Base-by-base conservation (phyloP, 164 flowering plant species). In the Chimonanthus salicifolius region DNA sequence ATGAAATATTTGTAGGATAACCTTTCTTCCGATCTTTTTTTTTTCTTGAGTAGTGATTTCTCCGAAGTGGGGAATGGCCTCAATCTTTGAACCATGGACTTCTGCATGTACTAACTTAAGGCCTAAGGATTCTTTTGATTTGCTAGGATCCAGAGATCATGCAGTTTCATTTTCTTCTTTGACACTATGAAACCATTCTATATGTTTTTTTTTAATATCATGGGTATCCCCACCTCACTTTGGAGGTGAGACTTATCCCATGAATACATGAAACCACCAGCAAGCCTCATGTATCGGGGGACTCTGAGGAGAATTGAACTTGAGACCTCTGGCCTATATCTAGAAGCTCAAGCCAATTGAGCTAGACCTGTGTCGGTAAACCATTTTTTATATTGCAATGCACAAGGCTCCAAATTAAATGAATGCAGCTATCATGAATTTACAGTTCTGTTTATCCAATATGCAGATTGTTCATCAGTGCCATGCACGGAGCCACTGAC, bases 401-500 rank as follows among this genome's bases (percentile, higher is more conserved):
- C 5, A 45, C 13, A 45, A 13, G 15, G 3, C 45, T 45, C n/a
- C 49, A 66, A 45, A 44, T 3, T 8, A 45, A 44, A 66, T 11
- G 45, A 15, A 16, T 45, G 6, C 11, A 13, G 6, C 46, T 66
- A n/a, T 13, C 47, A 4, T 43, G 16, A 44, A 45, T 45, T 80
- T 68, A 69, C 64, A 67, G 20, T 58, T 64, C 50, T 9, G 58
- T 54, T 33, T 60, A 51, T 70, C 49, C 7, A 58, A 46, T 72
- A 72, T 89, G 83, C 78, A 91, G 96, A 89, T 80, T 92, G 94
- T 82, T 71, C 81, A 18, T 58, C 85, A 64, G 58, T 87, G 20
- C 62, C 81, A 54, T 92, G 97, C 79, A 76, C 79, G 4, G 90
- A 88, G 20, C 94, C 92, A 46, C 82, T 82, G 16, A 89, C 97